Evolutionary conservation across 75 land plant genomes (phyloP), one percentile per base, ranked within the genome.

Genomic region (Chamaecyparis obtusa): DNA sequence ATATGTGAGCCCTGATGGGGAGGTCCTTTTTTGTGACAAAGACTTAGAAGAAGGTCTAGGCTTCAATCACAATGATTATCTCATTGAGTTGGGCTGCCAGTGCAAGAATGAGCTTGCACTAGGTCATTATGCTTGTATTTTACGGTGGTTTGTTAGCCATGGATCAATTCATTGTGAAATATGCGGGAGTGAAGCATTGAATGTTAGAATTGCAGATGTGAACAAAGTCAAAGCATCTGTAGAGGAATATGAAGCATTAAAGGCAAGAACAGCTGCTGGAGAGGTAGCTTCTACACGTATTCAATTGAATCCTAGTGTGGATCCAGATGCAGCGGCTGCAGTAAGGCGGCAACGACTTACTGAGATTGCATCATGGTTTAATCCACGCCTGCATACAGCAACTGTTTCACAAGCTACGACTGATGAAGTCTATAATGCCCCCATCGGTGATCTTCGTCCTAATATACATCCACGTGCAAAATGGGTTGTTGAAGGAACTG

Each of bases 121-220:
- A 33, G 93, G 90, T 19, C 96, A 95, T 86, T 95, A 95, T 91
- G 93, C 94, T 55, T 95, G 96, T 89, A 94, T 90, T 9, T 85
- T 95, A 16, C 94, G 94, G 77, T 95, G 96, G 96, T 95, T 95
- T 88, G 81, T 93, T n/a, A 95, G 85, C 90, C 95, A 91, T 88
- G 96, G 93, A 74, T 95, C 96, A 30, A 89, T 93, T 48, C 54
- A 90, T 36, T 95, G 96, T 89, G 96, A 95, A 90, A 94, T 95
- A 36, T 95, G 96, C 87, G 94, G 95, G 44, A 60, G 41, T 86
- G 72, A 87, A 44, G 93, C 96, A 16, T 89, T 85, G 86, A 94
- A 94, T 87, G 74, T 95, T 33, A 89, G 88, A 88, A 43, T 54
- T 43, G 64, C 84, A 32, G 96, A 95, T 83, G 86, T 93, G 85